Evolutionary conservation across 441 rosid species (phyloP).

Genomic region (Populus hybrid): DNA sequence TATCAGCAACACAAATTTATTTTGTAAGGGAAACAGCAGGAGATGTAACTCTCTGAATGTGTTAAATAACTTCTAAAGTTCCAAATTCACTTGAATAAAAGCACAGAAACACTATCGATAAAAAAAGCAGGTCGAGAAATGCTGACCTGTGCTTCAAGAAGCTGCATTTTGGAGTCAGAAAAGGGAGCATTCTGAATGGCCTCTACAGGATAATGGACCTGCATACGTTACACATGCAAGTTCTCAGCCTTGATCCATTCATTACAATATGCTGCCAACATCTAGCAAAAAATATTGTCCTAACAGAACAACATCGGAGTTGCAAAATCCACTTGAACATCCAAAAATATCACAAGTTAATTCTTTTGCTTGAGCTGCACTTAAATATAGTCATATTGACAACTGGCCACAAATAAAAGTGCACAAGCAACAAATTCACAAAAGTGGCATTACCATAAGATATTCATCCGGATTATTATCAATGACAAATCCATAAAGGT

Average conservation of each 20-base stretch:
- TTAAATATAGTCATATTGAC: not conserved
- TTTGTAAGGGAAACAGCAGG: not conserved
- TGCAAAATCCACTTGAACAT: not conserved
- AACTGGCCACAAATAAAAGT: not conserved
- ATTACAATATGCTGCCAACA: not conserved
- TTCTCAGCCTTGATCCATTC: conserved; percentile 4
- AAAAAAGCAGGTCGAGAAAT: not conserved
- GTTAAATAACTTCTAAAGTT: not conserved
- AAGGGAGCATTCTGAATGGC: conserved; percentile 60
- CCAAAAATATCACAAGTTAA: not conserved
- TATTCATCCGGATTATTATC: conserved; percentile 83
- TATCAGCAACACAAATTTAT: conserved; percentile 11
- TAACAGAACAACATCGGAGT: not conserved
- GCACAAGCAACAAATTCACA: conserved; percentile 7
- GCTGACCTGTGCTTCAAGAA: conserved; percentile 83
- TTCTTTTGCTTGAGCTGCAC: not conserved
- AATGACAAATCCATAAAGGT: conserved; percentile 85
- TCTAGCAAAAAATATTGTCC: not conserved
- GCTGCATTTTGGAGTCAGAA: conserved; percentile 75
- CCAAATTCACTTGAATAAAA: not conserved
- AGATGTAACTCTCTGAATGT: not conserved
- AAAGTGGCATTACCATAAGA: conserved; percentile 61
- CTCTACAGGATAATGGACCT: conserved; percentile 91
- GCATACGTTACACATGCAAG: conserved; percentile 20
- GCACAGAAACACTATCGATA: not conserved